phyloP scores from a whole-genome alignment of 2,329 filamentous ascomycete genomes.

The Knufia petricola region DNA sequence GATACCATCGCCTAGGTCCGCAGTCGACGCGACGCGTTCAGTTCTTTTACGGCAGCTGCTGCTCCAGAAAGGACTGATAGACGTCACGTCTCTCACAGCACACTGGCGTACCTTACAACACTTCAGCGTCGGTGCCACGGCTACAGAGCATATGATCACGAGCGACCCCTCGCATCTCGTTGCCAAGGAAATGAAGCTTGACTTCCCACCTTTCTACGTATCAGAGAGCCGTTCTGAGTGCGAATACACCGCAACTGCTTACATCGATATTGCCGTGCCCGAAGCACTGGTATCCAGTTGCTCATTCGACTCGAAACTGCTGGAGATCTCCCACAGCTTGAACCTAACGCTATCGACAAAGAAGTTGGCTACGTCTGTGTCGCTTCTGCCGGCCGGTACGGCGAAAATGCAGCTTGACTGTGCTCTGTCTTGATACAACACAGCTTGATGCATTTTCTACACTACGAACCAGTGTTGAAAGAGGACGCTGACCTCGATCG shows the following conservation, averaged over 20 bases:
- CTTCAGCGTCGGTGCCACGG: background rate
- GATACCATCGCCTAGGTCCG: background rate
- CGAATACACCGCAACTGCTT: background rate
- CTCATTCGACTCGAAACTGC: background rate
- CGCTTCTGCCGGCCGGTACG: background rate
- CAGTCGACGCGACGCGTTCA: background rate
- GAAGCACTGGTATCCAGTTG: background rate
- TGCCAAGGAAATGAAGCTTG: background rate
- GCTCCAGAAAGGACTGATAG: background rate
- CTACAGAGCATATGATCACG: background rate
- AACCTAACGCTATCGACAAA: background rate
- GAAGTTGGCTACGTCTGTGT: background rate
- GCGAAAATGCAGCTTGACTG: background rate
- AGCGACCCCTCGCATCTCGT: background rate
- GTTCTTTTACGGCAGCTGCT: background rate
- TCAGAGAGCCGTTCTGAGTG: background rate
- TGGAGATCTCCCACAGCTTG: background rate
- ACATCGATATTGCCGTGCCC: background rate
- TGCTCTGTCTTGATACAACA: background rate
- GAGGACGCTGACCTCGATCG: too few species aligned
- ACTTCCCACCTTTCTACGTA: background rate
- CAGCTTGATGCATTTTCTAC: background rate
- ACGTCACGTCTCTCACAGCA: background rate
- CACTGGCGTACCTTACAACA: background rate
- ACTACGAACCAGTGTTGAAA: too few species aligned